Base-by-base conservation (phyloP, 805 yeast species). In the Saccharomyces paradoxus region DNA sequence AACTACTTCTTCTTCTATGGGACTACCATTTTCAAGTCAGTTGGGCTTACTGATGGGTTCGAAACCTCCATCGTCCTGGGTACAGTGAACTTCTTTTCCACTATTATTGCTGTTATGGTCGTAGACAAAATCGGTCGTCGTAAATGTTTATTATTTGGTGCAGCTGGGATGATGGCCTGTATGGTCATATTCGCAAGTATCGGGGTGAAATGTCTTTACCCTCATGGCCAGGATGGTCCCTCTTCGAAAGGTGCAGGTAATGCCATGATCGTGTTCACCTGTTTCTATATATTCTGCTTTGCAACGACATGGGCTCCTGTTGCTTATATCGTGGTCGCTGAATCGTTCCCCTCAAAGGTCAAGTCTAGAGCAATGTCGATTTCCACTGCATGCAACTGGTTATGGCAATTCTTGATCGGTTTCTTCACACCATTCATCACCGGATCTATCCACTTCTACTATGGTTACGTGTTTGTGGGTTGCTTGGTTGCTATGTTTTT, bases 241-340 rank as follows among this genome's bases (percentile, higher is more conserved):
- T 74, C 82, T 49, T 71, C 79, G 47, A 76, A 74, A 58, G 74
- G 83, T 56, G 81, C 84, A 48, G 90, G 89, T 71, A 72, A 82
- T 66, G 83, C 81, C 51, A 82, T 85, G 89, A 83, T 85, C 67
- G 81, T 82, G 71, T 77, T 85, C 63, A 77, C 89, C 32, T 83
- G 88, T 74, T 72, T 85, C 63, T 84, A 75, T 76, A 82, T 85
- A 58, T 83, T 84, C 79, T 81, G 77, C 76, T 84, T 84, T 63
- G 89, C 89, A 46, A 79, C 84, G 50, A 81, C 89, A 31, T 85
- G 89, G 89, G 89, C 88, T 58, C 87, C 89, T 64, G 79, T 81
- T 62, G 81, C 80, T 52, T 84, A 75, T 70, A 81, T 82, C 56
- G 81, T 84, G 61, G 79, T 82, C 37, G 78, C 89, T 49, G 89